Base-by-base conservation (phyloP, 768 basidiomycete species). In the Leccinum obscurum region DNA sequence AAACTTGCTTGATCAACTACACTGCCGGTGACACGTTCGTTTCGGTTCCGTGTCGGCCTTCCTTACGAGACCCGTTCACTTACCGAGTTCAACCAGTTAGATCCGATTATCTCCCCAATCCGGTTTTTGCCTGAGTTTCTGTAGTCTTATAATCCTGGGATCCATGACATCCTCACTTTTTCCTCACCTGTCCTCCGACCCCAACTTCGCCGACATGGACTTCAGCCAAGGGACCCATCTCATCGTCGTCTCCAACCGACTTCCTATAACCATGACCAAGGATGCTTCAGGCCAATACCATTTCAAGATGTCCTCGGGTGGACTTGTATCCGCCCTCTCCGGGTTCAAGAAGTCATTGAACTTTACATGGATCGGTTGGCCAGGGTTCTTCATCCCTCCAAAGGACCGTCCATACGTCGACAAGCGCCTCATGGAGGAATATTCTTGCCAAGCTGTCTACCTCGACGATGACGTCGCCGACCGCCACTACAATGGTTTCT, bases 261-360 rank as follows among this genome's bases (percentile, higher is more conserved):
- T 98, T 60, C 96, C 96, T 22, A 85, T 98, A 61, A 97, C 96
- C 52, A 98, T 98, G 72, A 92, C 81, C 74, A 96, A 94, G 79
- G 95, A 98, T 84, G 87, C 84, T 14, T 77, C 81, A 55, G 95
- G 95, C 72, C 88, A 96, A 75, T 98, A 95, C 76, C 92, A 95
- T 80, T 98, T 97, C 85, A 92, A 96, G 82, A 97, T 98, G 95
- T 95, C 93, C 61, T 95, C 93, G 3, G 97, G 97, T 30, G 97
- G 97, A 57, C 90, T 99, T 62, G 97, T 98, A 63, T 95, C 92
- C 56, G 97, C 97, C 61, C 87, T 99, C 65, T 90, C 91, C 24
- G 96, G 97, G 52, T 96, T 95, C 84, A 99, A 99, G 80, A 98
- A 97, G 78, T 94, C 90, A 37, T 88, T 98, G 83, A 89, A 85